These are phyloP conservation scores for Daldinia sp. DNA, from an alignment of 2,329 filamentous ascomycete species.

Conservation along the genomic window DNA sequence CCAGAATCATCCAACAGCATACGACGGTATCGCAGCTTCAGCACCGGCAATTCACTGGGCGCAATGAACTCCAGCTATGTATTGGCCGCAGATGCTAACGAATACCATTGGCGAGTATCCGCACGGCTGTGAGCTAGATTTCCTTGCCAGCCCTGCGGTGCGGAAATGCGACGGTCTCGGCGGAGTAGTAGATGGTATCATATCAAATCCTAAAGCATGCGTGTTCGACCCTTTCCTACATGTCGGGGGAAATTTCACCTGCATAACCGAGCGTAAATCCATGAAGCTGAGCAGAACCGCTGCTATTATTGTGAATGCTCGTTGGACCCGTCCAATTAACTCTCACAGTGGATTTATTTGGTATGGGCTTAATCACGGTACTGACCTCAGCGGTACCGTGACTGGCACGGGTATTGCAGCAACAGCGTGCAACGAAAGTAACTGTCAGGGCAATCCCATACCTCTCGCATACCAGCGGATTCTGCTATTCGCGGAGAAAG, in stretches of 20 bases:
- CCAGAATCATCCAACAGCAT: slow-evolving; percentile 56
- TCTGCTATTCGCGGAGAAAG: neutral
- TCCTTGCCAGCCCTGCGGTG: neutral
- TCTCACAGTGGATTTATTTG: slow-evolving; percentile 16
- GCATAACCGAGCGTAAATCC: neutral
- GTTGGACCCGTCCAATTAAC: neutral
- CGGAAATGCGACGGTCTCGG: neutral
- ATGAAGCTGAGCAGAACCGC: neutral
- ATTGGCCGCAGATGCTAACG: slow-evolving; percentile 36
- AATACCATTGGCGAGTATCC: slow-evolving; percentile 9
- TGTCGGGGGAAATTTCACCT: neutral
- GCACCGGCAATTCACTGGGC: slow-evolving; percentile 46
- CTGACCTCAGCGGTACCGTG: slow-evolving; percentile 28
- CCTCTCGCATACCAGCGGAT: neutral
- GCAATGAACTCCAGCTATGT: slow-evolving; percentile 17
- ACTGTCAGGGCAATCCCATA: neutral
- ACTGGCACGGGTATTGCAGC: slow-evolving; percentile 24
- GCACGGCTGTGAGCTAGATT: neutral
- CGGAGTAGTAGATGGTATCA: neutral
- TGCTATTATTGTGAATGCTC: neutral
- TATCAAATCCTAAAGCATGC: neutral
- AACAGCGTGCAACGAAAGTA: slow-evolving; percentile 6
- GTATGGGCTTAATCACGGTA: slow-evolving; percentile 28
- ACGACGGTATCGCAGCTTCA: slow-evolving; percentile 49
- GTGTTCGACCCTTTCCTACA: neutral